Evolutionary conservation across 352 stramenopile species (phyloP), one percentile per base, ranked within the genome.

Genomic region (Aphanomyces stellatus): DNA sequence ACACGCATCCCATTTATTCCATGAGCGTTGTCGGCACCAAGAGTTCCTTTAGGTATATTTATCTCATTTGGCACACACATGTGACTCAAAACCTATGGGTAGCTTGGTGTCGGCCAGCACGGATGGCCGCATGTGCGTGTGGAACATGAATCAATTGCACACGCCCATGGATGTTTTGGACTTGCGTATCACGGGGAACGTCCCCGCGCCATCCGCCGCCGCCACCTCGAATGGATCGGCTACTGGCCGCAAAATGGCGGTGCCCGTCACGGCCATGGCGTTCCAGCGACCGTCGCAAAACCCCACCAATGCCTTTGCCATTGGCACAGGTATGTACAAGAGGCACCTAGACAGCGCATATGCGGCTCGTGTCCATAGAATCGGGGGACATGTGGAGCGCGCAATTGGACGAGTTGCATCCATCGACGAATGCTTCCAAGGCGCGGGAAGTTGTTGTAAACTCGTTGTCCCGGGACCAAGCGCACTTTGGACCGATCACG

Each of bases 1-100:
- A 96, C 66, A 95, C 85, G 28, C 87, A 96, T 55, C 87, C 87
- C 24, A 92, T 96, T 61, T 96, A 95, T 69, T 77, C 84, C 2
- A 93, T 96, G 81, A 71, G 76, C 37, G 74, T 96, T 56, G 79
- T 90, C 15, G 87, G 87, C 31, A 88, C 80, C 17, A 94, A 94
- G 72, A 90, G 72, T 30, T 79, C 82, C 10, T 90, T 89, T 71
- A 79, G 87, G 85, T 93, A 48, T 55, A 41, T 66, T n/a, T 35
- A 41, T 7, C 4, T 34, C 11, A 49, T 13, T 65, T 48, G n/a
- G 63, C 53, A 42, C 22, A 43, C 71, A 33, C 37, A 53, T 19
- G 1, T 24, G 10, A 46, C 37, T 57, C 24, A 41, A 2, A 40
- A n/a, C 57, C n/a, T 57, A 22, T 56, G 70, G 30, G 59, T 51